Evolutionary conservation across 1,139 yeast species (phyloP).

Genomic region (Sugiyamaella novakii): DNA sequence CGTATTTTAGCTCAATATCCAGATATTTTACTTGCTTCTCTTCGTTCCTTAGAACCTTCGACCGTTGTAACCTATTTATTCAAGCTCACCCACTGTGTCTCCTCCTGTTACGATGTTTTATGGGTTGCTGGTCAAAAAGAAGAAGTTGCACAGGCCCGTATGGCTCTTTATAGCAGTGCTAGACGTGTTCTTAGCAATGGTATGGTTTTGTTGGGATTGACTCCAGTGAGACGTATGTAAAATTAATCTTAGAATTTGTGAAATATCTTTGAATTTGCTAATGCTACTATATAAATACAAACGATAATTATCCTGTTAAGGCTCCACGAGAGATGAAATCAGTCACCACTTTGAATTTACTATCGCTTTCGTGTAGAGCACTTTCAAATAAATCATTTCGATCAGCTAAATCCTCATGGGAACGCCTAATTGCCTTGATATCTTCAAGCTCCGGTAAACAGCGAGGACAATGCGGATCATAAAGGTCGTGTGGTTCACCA

Average conservation of each 20-base stretch:
- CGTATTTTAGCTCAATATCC: slow-evolving; percentile 90
- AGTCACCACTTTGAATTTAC: slow-evolving; percentile 71
- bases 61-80: slow-evolving; percentile 93
- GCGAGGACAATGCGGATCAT: slow-evolving; percentile 60
- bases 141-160: slow-evolving; percentile 85
- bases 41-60: slow-evolving; percentile 87
- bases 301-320: slow-evolving; percentile 40
- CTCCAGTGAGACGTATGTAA: slow-evolving; percentile 98
- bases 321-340: slow-evolving; percentile 90
- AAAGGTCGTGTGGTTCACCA: slow-evolving; percentile 27
- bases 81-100: slow-evolving; percentile 88
- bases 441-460: slow-evolving; percentile 73
- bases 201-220: slow-evolving; percentile 85
- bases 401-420: slow-evolving; percentile 64
- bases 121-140: slow-evolving; percentile 98
- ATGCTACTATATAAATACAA: slow-evolving; percentile 6
- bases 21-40: slow-evolving; percentile 81
- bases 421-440: slow-evolving; percentile 57
- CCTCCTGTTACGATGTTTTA: slow-evolving; percentile 90
- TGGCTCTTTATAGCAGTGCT: slow-evolving; percentile 89
- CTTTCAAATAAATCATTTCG: slow-evolving; percentile 64
- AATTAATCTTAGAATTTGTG: too few relatives aligned
- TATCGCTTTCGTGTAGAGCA: slow-evolving; percentile 60
- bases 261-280: too few relatives aligned
- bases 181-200: slow-evolving; percentile 90